Evolutionary conservation across 2,329 filamentous ascomycete species (phyloP).

Genomic region (Clonostachys rosea): DNA sequence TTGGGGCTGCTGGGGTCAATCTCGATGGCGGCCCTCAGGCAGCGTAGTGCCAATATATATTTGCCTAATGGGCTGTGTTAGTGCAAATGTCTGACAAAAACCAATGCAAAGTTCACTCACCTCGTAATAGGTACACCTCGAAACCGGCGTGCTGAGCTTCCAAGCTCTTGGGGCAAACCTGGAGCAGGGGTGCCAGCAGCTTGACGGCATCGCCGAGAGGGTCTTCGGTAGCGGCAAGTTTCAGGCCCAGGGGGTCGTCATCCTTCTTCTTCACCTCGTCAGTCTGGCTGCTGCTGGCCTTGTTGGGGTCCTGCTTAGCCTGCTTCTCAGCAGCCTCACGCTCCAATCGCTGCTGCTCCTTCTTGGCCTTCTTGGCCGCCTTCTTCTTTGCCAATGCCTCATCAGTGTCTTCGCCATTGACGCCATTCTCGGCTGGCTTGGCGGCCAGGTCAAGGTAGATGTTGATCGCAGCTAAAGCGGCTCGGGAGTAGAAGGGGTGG

Average conservation of each 20-base stretch:
- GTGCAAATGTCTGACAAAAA: not conserved
- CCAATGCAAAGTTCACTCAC: constrained; percentile 45
- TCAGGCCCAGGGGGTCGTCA: constrained; percentile 77
- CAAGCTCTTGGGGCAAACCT: constrained; percentile 76
- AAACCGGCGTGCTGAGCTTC: constrained; percentile 83
- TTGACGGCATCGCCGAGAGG: constrained; percentile 85
- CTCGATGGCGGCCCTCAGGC: constrained; percentile 67
- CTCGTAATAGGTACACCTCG: constrained; percentile 79
- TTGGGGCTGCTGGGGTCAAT: constrained; percentile 66
- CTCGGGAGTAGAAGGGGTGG: constrained; percentile 87
- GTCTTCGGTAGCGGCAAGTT: constrained; percentile 74
- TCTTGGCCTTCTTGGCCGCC: constrained; percentile 84
- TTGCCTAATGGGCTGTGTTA: constrained; percentile 54
- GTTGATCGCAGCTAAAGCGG: constrained; percentile 75
- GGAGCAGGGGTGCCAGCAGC: constrained; percentile 75
- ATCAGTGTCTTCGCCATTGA: constrained; percentile 50
- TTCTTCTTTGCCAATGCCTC: constrained; percentile 74
- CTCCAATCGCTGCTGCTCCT: constrained; percentile 60
- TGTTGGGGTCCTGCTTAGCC: constrained; percentile 80
- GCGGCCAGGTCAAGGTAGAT: constrained; percentile 79
- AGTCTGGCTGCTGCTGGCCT: constrained; percentile 58
- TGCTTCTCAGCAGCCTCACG: constrained; percentile 75
- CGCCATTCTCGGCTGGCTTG: constrained; percentile 57
- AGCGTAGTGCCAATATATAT: constrained; percentile 81
- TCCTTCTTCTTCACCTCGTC: constrained; percentile 81